Evolutionary conservation across 768 basidiomycete species (phyloP).

Genomic region (Brasilioporus rufonigricans): DNA sequence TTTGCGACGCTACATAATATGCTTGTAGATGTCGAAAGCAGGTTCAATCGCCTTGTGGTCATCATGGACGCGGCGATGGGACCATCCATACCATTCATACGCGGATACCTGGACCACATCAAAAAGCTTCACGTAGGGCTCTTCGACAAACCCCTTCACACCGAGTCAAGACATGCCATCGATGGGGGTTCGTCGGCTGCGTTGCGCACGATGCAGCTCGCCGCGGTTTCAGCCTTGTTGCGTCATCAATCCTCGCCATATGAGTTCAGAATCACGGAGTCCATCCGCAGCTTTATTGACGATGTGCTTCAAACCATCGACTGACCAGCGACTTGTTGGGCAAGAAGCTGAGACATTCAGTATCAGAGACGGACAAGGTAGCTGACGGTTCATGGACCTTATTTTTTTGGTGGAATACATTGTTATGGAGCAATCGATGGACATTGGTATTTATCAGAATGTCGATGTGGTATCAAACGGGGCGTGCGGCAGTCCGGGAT

Average conservation of each 20-base stretch:
- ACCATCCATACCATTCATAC: slow-evolving; percentile 68
- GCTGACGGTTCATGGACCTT: not conserved
- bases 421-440: too few relatives aligned
- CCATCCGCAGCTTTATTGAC: slow-evolving; percentile 47
- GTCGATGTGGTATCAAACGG: not conserved
- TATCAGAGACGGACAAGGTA: not conserved
- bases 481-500: too few relatives aligned
- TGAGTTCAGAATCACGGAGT: slow-evolving; percentile 43
- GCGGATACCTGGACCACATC: slow-evolving; percentile 61
- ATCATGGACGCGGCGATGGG: slow-evolving; percentile 42
- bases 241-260: slow-evolving; percentile 55
- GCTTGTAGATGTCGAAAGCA: slow-evolving; percentile 54
- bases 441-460: not conserved
- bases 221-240: slow-evolving; percentile 53
- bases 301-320: slow-evolving; percentile 40
- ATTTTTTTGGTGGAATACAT: not conserved
- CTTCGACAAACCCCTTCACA: slow-evolving; percentile 30
- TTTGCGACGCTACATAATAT: slow-evolving; percentile 52
- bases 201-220: slow-evolving; percentile 51
- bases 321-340: slow-evolving; percentile 39
- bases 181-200: slow-evolving; percentile 50
- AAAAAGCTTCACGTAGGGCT: slow-evolving; percentile 53
- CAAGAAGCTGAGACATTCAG: slow-evolving; percentile 59
- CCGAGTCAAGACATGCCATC: slow-evolving; percentile 6
- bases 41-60: slow-evolving; percentile 40